Conservation (phyloP, 73 alveolate genomes). For the Symbiodinium pilosum region DNA sequence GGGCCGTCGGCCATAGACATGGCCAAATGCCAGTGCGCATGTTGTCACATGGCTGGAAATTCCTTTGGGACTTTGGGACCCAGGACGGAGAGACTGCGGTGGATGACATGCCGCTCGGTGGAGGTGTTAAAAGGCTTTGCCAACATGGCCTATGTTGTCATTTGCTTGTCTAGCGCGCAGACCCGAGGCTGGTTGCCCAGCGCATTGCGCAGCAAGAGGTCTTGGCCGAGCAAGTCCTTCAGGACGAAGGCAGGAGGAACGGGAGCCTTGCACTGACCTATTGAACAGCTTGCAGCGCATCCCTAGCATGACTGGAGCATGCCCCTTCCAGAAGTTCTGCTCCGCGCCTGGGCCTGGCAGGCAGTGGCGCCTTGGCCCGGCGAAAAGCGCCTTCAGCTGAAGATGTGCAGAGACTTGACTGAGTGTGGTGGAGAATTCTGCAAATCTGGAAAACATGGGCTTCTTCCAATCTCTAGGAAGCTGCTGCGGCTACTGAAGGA, state of each 20-base stretch:
- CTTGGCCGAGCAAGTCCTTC: slow-evolving; percentile 69
- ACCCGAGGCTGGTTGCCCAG: slow-evolving; percentile 67
- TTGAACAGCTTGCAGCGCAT: too few relatives aligned
- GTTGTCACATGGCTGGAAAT: background rate
- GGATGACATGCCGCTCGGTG: slow-evolving; percentile 37
- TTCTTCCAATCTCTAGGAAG: too few relatives aligned
- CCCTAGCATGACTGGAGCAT: too few relatives aligned
- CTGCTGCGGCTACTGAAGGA: slow-evolving; percentile 64
- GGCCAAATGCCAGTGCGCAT: background rate
- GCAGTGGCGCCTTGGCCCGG: background rate
- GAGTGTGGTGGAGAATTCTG: background rate
- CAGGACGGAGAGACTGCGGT: slow-evolving; percentile 63
- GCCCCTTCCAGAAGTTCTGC: too few relatives aligned
- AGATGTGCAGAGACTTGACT: slow-evolving; percentile 72
- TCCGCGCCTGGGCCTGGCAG: too few relatives aligned
- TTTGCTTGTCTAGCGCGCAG: background rate
- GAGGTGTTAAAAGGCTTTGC: background rate
- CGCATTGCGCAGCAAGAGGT: slow-evolving; percentile 64
- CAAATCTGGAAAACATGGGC: background rate
- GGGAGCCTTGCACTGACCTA: background rate
- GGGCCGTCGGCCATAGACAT: background rate
- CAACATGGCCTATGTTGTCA: background rate
- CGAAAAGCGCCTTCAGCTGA: slow-evolving; percentile 72
- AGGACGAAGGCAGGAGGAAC: slow-evolving; percentile 13
- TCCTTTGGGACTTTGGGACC: background rate